These are phyloP conservation scores for Psidium friedrichsthalianum DNA, from an alignment of 345 rosid genomes.

Conservation along the genomic window DNA sequence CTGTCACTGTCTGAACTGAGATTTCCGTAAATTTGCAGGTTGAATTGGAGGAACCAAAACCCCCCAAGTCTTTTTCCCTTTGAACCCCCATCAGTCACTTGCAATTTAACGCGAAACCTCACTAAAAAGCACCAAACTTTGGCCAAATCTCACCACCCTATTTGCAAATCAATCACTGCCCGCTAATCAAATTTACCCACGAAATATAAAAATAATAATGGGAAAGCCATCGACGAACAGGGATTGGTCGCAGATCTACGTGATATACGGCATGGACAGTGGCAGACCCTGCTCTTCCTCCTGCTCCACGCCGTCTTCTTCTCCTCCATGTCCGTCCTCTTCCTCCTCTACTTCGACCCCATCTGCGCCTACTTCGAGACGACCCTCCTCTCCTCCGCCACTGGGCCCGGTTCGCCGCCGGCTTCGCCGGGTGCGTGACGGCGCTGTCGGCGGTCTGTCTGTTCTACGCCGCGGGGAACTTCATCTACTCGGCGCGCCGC, in stretches of 20 bases:
- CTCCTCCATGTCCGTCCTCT: slow-evolving; percentile 49
- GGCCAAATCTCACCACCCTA: background rate
- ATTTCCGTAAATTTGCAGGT: background rate
- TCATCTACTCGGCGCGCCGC: slow-evolving; percentile 70
- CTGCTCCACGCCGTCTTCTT: slow-evolving; percentile 54
- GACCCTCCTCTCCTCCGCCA: slow-evolving; percentile 21
- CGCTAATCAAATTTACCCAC: background rate
- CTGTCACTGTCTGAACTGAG: background rate
- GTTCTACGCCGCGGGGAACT: slow-evolving; percentile 71
- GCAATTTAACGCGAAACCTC: background rate
- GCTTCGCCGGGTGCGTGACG: slow-evolving; percentile 58
- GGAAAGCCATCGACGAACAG: background rate
- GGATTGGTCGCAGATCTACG: slow-evolving; percentile 94
- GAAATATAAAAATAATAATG: background rate
- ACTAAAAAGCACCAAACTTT: background rate
- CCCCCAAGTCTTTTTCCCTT: background rate
- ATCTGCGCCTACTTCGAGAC: slow-evolving; percentile 41
- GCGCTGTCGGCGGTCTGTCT: slow-evolving; percentile 68
- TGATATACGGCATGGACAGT: slow-evolving; percentile 82
- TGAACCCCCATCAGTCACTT: background rate
- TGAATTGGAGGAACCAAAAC: background rate
- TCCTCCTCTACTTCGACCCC: slow-evolving; percentile 59
- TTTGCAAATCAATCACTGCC: background rate
- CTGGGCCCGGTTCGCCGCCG: slow-evolving; percentile 64
- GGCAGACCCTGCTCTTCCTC: slow-evolving; percentile 72